Percentiles rank a stretch among this genome's conserved stretches.
phyloP scores from a whole-genome alignment of 2,329 filamentous ascomycete genomes.

The Fusarium newnesense region DNA sequence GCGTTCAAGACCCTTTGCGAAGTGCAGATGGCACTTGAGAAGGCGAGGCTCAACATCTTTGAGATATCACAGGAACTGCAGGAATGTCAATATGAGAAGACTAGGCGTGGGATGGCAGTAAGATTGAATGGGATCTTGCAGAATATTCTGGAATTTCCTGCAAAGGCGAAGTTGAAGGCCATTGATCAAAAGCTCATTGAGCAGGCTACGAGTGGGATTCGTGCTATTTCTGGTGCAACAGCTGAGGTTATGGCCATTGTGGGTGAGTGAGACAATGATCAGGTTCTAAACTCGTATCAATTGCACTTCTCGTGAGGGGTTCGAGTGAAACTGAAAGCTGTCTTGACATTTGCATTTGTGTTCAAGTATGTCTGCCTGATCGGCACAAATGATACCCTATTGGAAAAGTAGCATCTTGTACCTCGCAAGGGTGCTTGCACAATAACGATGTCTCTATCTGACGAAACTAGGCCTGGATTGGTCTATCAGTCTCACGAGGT shows the following conservation, averaged over 20 bases:
- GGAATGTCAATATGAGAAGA: not conserved
- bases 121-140: not conserved
- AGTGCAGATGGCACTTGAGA: not conserved
- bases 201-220: not conserved
- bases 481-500: not conserved
- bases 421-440: not conserved
- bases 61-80: not conserved
- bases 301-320: not conserved
- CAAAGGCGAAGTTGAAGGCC: not conserved
- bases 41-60: not conserved
- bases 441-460: not conserved
- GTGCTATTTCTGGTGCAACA: not conserved
- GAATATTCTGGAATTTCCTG: not conserved
- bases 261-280: not conserved
- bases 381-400: not conserved
- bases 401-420: not conserved
- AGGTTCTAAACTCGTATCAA: not conserved
- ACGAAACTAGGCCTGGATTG: not conserved
- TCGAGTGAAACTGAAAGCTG: not conserved
- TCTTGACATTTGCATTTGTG: not conserved
- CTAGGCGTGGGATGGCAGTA: not conserved
- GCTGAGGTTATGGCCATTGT: not conserved
- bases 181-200: not conserved
- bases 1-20: not conserved
- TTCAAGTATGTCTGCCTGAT: not conserved